Base-by-base conservation (phyloP, 768 basidiomycete genomes). In the Mycena maculata region DNA sequence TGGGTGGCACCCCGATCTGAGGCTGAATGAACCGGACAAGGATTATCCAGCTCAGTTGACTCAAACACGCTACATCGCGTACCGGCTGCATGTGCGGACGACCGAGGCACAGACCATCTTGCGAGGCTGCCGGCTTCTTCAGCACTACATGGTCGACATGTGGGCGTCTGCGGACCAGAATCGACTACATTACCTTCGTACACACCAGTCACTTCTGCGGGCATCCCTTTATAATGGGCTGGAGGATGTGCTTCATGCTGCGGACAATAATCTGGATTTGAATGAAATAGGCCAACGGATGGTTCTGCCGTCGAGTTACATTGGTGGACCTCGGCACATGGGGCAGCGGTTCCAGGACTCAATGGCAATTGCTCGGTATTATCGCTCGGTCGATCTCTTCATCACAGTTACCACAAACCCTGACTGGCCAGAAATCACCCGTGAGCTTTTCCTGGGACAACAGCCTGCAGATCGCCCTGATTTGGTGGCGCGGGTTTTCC, bases 381-480 rank as follows among this genome's bases (percentile, higher is more conserved):
- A 72, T 45, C 65, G 67, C 1, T 81, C 79, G 4, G 72, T 79
- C 11, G 83, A 87, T 53, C 65, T 87, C 1, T 88, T 88, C 49
- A 57, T 88, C 0, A 89, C 86, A 0, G 80, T 87, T 75, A 88
- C 86, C 13, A 76, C 79, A 8, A 89, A 88, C 76, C 83, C 84
- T 0, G 50, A 74, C 0, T 88, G 87, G 87, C 72, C 71, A 1
- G 86, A 88, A 48, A 84, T 88, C n/a, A 42, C 60, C 0, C 48
- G 74, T 0, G 79, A 79, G 54, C 76, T 88, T 0, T 64, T 83
- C 0, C 77, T 79, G 25, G 77, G 77, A 0, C 83, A 86, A 52
- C 8, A 82, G 22, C 31, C 67, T 1, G 10, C 41, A 2, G 67
- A 68, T 28, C 45, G 60, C 15, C 67, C 67, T 1, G 67, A 68